Percentiles rank a stretch among this genome's conserved stretches.
Conservation (phyloP, 805 yeast genomes). For the Helenozyma baotianmanensis region DNA sequence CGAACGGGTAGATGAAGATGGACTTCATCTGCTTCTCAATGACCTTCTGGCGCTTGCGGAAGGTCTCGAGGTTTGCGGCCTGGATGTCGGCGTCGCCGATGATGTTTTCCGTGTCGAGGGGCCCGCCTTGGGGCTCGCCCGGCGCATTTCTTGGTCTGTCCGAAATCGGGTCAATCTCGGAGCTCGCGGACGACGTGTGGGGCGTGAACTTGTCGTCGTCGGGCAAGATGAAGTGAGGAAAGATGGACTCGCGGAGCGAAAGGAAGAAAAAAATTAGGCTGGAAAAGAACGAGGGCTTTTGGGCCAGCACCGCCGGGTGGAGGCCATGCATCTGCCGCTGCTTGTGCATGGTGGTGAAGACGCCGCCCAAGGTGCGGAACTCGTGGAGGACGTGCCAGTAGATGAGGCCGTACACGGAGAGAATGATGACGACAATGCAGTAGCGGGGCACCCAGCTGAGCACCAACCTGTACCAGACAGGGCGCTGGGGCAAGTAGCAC, state of each 20-base stretch:
- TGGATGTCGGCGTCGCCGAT: constrained; percentile 43
- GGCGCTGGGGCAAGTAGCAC: constrained; percentile 74
- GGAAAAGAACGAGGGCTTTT: constrained; percentile 30
- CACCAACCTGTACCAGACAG: constrained; percentile 68
- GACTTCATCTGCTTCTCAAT: constrained; percentile 75
- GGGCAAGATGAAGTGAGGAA: constrained; percentile 28
- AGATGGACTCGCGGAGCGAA: constrained; percentile 18
- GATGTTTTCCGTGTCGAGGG: constrained; percentile 17
- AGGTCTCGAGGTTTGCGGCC: constrained; percentile 54
- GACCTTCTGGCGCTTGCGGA: constrained; percentile 57
- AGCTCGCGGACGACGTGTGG: neutral
- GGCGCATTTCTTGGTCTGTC: too few relatives aligned
- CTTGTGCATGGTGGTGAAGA: constrained; percentile 30
- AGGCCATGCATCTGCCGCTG: constrained; percentile 6
- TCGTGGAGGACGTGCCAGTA: constrained; percentile 69
- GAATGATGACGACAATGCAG: constrained; percentile 55
- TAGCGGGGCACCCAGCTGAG: constrained; percentile 83
- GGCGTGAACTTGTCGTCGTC: constrained; percentile 9
- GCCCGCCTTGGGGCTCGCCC: constrained; percentile 1
- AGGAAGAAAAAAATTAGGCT: constrained; percentile 27
- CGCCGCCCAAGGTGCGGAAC: constrained; percentile 51
- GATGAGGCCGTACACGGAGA: constrained; percentile 62
- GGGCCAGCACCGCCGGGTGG: constrained; percentile 11
- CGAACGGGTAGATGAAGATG: constrained; percentile 78
- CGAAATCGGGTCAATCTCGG: constrained; percentile 2